Evolutionary conservation across 352 stramenopile species (phyloP).

Genomic region (Pythium dissimile): DNA sequence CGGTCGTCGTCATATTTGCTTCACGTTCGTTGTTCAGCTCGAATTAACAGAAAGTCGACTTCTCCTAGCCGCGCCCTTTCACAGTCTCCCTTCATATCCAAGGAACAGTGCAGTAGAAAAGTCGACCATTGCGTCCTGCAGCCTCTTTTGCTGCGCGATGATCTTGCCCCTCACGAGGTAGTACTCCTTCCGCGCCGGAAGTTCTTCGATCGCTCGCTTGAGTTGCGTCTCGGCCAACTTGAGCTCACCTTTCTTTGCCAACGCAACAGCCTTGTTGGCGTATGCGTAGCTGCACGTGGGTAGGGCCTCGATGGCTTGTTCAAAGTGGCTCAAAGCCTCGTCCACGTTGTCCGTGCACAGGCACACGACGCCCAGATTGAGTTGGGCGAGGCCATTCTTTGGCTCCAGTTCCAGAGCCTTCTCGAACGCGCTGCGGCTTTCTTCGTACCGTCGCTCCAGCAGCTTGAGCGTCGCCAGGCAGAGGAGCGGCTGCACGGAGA

Average conservation of each 20-base stretch:
- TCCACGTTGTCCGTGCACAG: constrained; percentile 33
- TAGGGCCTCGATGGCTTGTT: constrained; percentile 42
- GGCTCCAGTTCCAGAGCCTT: constrained; percentile 46
- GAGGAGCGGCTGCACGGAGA: constrained; percentile 52
- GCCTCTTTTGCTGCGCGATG: constrained; percentile 62
- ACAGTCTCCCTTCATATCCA: constrained; percentile 70
- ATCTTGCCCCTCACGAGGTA: constrained; percentile 67
- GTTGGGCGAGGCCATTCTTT: constrained; percentile 46
- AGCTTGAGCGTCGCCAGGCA: constrained; percentile 63
- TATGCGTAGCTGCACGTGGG: constrained; percentile 64
- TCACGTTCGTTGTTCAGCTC: background rate
- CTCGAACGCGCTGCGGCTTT: constrained; percentile 34
- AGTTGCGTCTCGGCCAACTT: constrained; percentile 44
- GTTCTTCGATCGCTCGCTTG: constrained; percentile 62
- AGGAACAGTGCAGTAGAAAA: constrained; percentile 72
- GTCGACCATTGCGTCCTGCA: constrained; percentile 79
- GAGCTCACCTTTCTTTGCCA: constrained; percentile 36
- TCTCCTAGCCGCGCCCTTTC: constrained; percentile 16
- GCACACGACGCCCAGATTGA: constrained; percentile 54
- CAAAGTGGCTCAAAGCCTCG: constrained; percentile 41
- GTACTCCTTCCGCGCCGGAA: constrained; percentile 66
- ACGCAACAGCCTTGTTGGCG: constrained; percentile 60
- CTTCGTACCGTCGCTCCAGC: constrained; percentile 31
- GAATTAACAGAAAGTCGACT: background rate
- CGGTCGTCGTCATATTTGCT: constrained; percentile 12